Evolutionary conservation across 805 yeast genomes (phyloP).

Genomic region (Wickerhamiella spandovensis): DNA sequence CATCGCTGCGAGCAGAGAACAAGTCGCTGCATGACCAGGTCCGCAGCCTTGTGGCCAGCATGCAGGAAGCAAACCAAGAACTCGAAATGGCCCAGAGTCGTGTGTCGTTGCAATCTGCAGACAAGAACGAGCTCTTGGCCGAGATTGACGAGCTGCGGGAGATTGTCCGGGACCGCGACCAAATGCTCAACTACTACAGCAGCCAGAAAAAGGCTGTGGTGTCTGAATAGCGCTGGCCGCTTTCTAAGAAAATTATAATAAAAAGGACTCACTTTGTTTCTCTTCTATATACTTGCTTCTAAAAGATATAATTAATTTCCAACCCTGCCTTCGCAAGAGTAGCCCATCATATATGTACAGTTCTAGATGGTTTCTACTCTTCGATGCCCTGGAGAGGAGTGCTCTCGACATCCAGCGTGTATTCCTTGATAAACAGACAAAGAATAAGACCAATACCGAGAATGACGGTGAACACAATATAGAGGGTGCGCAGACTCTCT

Average conservation of each 20-base stretch:
- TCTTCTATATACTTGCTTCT: background rate
- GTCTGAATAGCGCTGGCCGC: background rate
- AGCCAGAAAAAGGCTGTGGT: slow-evolving; percentile 24
- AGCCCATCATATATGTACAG: background rate
- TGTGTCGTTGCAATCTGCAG: background rate
- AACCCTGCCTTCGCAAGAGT: too few species aligned
- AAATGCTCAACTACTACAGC: slow-evolving; percentile 60
- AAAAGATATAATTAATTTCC: background rate
- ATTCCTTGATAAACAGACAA: slow-evolving; percentile 17
- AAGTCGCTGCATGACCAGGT: slow-evolving; percentile 12
- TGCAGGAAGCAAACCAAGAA: slow-evolving; percentile 11
- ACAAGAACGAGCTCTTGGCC: slow-evolving; percentile 46
- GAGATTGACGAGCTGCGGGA: slow-evolving; percentile 55
- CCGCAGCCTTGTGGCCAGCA: slow-evolving; percentile 10
- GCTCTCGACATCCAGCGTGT: slow-evolving; percentile 15
- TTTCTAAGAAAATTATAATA: background rate
- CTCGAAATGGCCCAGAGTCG: slow-evolving; percentile 3
- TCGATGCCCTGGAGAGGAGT: slow-evolving; percentile 17
- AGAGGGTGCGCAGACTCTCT: slow-evolving; percentile 14
- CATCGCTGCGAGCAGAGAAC: slow-evolving; percentile 7
- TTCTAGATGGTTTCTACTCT: background rate
- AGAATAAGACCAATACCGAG: slow-evolving; percentile 13
- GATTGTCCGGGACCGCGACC: slow-evolving; percentile 57
- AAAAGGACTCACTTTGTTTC: background rate
- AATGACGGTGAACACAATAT: slow-evolving; percentile 13